A percentile compares a stretch with the other conserved stretches of the same genome.
phyloP scores from a whole-genome alignment of 2,329 filamentous ascomycete species.

The Stachybotrys chartarum region DNA sequence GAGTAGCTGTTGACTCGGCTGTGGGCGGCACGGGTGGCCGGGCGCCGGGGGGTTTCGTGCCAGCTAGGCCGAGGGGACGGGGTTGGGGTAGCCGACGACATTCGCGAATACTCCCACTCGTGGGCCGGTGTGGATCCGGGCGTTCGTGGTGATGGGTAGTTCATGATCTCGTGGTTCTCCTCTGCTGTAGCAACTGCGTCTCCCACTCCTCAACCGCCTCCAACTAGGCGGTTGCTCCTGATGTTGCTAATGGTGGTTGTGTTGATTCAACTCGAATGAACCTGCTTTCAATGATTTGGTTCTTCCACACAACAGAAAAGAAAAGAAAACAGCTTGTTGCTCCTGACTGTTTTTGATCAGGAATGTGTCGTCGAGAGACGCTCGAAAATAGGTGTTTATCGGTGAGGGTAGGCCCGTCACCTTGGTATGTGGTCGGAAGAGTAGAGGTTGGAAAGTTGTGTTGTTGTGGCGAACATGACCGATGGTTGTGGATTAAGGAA shows the following conservation, averaged over 20 bases:
- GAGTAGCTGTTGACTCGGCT: conserved; percentile 30
- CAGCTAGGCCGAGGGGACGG: conserved; percentile 48
- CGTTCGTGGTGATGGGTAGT: conserved; percentile 31
- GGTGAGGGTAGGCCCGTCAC: conserved; percentile 47
- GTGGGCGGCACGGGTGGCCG: conserved; percentile 43
- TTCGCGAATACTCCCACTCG: conserved; percentile 46
- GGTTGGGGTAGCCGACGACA: conserved; percentile 48
- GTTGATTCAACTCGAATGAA: not conserved
- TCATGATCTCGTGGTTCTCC: conserved; percentile 30
- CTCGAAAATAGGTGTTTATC: conserved; percentile 11
- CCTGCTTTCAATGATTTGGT: not conserved
- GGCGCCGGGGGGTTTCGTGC: conserved; percentile 40
- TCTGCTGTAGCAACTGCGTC: conserved; percentile 11
- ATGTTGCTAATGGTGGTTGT: not conserved
- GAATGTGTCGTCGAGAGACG: conserved; percentile 10
- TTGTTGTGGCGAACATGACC: conserved; percentile 51
- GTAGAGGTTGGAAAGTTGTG: conserved; percentile 46
- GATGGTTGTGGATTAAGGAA: conserved; percentile 19
- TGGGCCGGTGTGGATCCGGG: conserved; percentile 40
- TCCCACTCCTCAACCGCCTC: conserved; percentile 13
- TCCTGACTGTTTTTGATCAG: not conserved
- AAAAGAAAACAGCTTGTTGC: conserved; percentile 1
- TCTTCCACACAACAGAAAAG: not conserved
- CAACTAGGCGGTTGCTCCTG: conserved; percentile 9
- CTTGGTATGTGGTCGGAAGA: conserved; percentile 55